phyloP scores from a whole-genome alignment of 371 early-diverging fungal genomes.

The Actinomucor elegans region DNA sequence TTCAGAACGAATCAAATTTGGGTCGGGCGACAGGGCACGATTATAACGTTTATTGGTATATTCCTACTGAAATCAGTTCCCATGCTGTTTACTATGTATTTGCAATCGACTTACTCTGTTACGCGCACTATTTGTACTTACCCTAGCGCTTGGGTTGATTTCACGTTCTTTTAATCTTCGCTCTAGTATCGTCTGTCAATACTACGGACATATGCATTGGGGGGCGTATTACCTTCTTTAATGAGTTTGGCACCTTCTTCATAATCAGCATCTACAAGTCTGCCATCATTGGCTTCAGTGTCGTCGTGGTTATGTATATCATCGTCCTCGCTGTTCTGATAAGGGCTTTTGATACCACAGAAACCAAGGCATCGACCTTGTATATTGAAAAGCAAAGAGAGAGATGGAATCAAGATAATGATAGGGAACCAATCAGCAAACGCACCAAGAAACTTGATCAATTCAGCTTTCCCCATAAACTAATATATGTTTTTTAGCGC shows the following conservation, averaged over 20 bases:
- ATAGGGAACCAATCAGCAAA: conserved; percentile 89
- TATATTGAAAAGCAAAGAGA: conserved; percentile 75
- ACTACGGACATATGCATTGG: not conserved
- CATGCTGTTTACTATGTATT: too few species aligned
- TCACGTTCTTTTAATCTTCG: conserved; percentile 29
- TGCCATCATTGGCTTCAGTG: conserved; percentile 34
- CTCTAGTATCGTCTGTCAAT: conserved; percentile 12
- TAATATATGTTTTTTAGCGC: conserved; percentile 21
- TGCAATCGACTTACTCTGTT: conserved; percentile 21
- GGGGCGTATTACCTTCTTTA: conserved; percentile 32
- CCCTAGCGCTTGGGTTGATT: conserved; percentile 21
- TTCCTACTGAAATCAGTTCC: not conserved
- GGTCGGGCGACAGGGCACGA: conserved; percentile 14
- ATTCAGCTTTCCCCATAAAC: conserved; percentile 86
- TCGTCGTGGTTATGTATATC: conserved; percentile 32
- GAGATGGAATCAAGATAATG: conserved; percentile 75
- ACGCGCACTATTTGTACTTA: conserved; percentile 15
- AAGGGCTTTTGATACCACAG: conserved; percentile 62
- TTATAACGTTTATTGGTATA: conserved; percentile 33
- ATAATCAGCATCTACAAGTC: conserved; percentile 33
- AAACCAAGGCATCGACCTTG: conserved; percentile 75
- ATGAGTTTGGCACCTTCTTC: conserved; percentile 51
- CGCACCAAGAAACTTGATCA: conserved; percentile 87
- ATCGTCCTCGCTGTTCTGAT: conserved; percentile 56
- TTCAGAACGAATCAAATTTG: conserved; percentile 28